These are phyloP conservation scores for Bolboschoenoplectus hybrid DNA, from an alignment of 202 grass and related monocot genomes.

Conservation along the genomic window DNA sequence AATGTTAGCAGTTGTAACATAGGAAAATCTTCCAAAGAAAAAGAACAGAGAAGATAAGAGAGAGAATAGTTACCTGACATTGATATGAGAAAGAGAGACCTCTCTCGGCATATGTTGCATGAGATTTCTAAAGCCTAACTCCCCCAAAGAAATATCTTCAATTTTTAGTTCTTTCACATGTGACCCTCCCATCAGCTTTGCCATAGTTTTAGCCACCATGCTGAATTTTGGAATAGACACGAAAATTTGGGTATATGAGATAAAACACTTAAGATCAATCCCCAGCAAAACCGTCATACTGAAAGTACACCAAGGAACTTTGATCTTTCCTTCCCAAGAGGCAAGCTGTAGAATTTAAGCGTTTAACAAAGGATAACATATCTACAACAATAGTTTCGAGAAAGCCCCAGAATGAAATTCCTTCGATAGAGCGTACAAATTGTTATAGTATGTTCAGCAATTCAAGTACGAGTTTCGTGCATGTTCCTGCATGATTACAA, in stretches of 20 bases:
- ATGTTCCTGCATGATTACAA: background rate
- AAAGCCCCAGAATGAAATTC: background rate
- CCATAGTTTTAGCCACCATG: conserved; percentile 59
- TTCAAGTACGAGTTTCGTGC: background rate
- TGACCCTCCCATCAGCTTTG: conserved; percentile 63
- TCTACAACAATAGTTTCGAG: conserved; percentile 10
- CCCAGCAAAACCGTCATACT: background rate
- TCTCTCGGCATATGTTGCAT: conserved; percentile 58
- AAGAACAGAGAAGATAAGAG: background rate
- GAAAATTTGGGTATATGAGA: conserved; percentile 19
- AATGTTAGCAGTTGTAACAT: conserved; percentile 8
- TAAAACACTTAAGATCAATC: background rate
- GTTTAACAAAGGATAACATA: background rate
- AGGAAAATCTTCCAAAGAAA: conserved; percentile 12
- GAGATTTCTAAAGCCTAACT: conserved; percentile 67
- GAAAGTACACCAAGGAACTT: background rate
- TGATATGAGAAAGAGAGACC: conserved; percentile 60
- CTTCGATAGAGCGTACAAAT: background rate
- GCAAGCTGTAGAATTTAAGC: background rate
- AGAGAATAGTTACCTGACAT: conserved; percentile 65
- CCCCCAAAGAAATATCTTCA: conserved; percentile 71
- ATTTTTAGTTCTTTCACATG: conserved; percentile 67
- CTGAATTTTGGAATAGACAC: conserved; percentile 44
- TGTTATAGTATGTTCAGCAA: background rate
- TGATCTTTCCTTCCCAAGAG: background rate